Evolutionary conservation across 305 asterid genomes (phyloP).

Genomic region (Andrographis paniculata): DNA sequence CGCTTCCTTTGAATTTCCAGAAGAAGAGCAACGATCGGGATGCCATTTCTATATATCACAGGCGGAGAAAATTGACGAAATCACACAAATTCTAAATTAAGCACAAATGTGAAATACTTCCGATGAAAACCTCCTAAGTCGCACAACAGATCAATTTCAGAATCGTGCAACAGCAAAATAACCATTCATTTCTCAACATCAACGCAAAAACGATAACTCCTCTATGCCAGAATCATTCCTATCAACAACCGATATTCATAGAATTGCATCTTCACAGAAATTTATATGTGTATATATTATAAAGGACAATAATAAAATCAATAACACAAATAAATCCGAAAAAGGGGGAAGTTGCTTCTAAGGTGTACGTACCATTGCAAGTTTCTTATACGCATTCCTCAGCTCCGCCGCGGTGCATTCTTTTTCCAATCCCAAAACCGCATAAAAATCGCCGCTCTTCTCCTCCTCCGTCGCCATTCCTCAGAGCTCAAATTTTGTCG

Average conservation of each 20-base stretch:
- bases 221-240: neutral
- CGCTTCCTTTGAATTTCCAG: conserved; percentile 58
- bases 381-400: conserved; percentile 56
- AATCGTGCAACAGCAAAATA: neutral
- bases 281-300: too few relatives aligned
- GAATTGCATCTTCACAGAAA: too few relatives aligned
- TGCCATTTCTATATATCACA: conserved; percentile 59
- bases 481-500: conserved; percentile 22
- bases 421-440: conserved; percentile 54
- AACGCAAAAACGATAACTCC: neutral
- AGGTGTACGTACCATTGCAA: conserved; percentile 64
- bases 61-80: neutral
- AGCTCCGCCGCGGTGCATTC: conserved; percentile 50
- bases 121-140: neutral
- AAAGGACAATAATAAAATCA: neutral
- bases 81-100: too few relatives aligned
- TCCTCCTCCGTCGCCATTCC: conserved; percentile 44
- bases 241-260: neutral
- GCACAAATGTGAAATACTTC: too few relatives aligned
- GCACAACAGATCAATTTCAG: neutral
- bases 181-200: too few relatives aligned
- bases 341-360: neutral
- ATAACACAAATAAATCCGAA: neutral
- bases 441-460: conserved; percentile 40
- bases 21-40: conserved; percentile 73